These are phyloP conservation scores for Alternaria postmessia DNA, from an alignment of 2,329 filamentous ascomycete genomes.

Conservation along the genomic window DNA sequence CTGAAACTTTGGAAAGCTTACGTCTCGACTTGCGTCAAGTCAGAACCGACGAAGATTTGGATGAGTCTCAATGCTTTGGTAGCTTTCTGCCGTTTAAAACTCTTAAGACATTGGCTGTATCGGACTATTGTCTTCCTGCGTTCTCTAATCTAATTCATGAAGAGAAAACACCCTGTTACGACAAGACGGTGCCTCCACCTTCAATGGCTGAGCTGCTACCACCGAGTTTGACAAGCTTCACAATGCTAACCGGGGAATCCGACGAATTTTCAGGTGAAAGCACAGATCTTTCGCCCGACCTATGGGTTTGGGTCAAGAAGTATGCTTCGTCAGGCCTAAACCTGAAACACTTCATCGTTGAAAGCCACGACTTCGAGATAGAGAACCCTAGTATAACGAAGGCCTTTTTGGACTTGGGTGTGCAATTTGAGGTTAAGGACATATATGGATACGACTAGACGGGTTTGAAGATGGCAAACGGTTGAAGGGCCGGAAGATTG, in stretches of 20 bases:
- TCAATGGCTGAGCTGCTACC: conserved; percentile 23
- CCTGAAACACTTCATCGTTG: background rate
- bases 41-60: background rate
- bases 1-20: conserved; percentile 25
- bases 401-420: conserved; percentile 7
- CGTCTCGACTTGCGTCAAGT: conserved; percentile 24
- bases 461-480: too few species aligned
- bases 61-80: conserved; percentile 5
- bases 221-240: conserved; percentile 13
- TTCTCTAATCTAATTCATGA: background rate
- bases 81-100: conserved; percentile 18
- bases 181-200: background rate
- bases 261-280: fast-evolving
- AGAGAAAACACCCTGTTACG: fast-evolving
- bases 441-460: fast-evolving
- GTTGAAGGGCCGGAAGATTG: background rate
- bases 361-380: too few species aligned
- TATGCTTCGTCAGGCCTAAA: background rate
- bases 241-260: conserved; percentile 3
- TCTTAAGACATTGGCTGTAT: conserved; percentile 22
- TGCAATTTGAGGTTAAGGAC: background rate
- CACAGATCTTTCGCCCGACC: conserved; percentile 4
- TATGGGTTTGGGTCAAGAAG: conserved; percentile 18
- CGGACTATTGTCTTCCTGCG: conserved; percentile 19
- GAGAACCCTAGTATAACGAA: background rate